Conservation (phyloP, 257 asterid species). For the Nicotiana obtusifolia region DNA sequence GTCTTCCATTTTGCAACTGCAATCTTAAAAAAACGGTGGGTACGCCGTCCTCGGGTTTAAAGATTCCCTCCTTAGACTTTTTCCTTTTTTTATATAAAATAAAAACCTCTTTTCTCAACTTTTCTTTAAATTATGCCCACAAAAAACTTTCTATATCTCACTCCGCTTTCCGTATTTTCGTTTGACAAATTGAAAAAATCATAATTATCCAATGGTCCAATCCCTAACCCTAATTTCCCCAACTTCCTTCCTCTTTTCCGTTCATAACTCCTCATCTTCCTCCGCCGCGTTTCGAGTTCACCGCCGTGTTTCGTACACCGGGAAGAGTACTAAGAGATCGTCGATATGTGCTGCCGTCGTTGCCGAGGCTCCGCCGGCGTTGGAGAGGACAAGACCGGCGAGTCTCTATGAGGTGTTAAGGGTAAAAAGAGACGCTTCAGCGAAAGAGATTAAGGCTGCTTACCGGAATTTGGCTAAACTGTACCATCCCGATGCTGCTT, state of each 20-base stretch:
- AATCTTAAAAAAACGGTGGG: background rate
- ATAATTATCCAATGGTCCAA: background rate
- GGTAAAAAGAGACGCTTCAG: slow-evolving; percentile 60
- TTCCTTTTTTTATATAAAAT: background rate
- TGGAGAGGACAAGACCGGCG: slow-evolving; percentile 17
- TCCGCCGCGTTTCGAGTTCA: background rate
- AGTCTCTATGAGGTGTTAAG: slow-evolving; percentile 67
- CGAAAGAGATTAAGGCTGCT: slow-evolving; percentile 71
- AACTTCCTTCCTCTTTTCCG: background rate
- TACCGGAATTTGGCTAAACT: slow-evolving; percentile 79
- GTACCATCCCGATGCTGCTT: slow-evolving; percentile 60
- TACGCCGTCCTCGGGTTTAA: background rate
- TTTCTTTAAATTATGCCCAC: background rate
- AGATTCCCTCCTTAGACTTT: background rate
- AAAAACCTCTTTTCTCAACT: background rate
- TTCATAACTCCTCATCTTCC: background rate
- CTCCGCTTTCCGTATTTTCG: background rate
- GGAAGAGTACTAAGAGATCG: background rate
- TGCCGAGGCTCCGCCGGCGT: background rate
- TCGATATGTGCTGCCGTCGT: background rate
- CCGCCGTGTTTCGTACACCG: background rate
- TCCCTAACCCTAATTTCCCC: background rate
- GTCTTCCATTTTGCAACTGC: background rate
- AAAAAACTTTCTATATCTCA: background rate
- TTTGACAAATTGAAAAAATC: background rate